A percentile compares a stretch with the other conserved stretches of the same genome.
Conservation (phyloP, 179 eudicot species). For the Spergularia azorica region DNA sequence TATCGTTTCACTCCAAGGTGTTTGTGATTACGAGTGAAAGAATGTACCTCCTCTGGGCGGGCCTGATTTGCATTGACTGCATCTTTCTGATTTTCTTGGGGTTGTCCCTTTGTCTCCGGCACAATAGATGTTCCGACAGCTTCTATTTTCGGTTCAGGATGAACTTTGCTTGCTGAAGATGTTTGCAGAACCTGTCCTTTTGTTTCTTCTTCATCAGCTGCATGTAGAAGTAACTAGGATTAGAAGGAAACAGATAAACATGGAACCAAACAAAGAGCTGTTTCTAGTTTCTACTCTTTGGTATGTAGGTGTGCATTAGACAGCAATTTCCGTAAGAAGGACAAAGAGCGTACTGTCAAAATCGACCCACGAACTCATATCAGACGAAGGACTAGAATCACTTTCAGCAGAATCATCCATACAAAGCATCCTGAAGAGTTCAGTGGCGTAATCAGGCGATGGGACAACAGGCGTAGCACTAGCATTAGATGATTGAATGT, state of each 20-base stretch:
- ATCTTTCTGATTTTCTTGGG: slow-evolving; percentile 19
- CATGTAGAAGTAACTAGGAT: neutral
- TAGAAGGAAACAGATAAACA: neutral
- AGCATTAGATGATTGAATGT: slow-evolving; percentile 26
- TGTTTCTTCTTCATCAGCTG: slow-evolving; percentile 39
- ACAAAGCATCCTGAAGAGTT: slow-evolving; percentile 53
- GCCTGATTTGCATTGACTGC: slow-evolving; percentile 2
- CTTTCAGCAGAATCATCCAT: slow-evolving; percentile 40
- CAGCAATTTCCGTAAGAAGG: neutral
- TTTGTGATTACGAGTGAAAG: neutral
- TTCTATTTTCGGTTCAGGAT: slow-evolving; percentile 13
- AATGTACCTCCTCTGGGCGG: slow-evolving; percentile 23
- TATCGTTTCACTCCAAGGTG: neutral
- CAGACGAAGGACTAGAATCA: slow-evolving; percentile 31
- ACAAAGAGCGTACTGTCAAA: slow-evolving; percentile 41
- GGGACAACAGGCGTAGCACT: slow-evolving; percentile 23
- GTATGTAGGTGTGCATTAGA: neutral
- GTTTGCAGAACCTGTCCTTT: slow-evolving; percentile 29
- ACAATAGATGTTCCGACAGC: slow-evolving; percentile 10
- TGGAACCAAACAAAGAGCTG: neutral
- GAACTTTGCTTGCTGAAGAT: slow-evolving; percentile 23
- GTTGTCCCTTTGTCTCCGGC: neutral
- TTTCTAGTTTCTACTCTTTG: neutral
- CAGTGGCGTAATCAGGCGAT: slow-evolving; percentile 54
- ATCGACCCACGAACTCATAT: slow-evolving; percentile 38